Conservation (phyloP, 2,329 filamentous ascomycete genomes). For the Sarocladiaceae sp. region DNA sequence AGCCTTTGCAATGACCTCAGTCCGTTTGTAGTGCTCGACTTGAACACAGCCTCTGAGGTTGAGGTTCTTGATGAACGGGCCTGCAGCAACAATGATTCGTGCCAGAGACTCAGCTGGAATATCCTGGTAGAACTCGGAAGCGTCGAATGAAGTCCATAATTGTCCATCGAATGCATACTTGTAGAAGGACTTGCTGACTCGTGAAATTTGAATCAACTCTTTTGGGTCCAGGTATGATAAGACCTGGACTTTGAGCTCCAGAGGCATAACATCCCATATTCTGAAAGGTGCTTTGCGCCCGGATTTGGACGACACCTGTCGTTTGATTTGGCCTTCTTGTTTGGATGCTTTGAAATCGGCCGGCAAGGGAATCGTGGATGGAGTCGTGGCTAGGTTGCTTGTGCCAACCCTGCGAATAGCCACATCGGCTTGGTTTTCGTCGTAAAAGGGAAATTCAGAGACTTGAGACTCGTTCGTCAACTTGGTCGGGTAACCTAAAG, state of each 20-base stretch:
- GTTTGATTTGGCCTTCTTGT: conserved; percentile 18
- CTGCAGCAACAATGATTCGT: conserved; percentile 77
- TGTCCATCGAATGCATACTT: conserved; percentile 89
- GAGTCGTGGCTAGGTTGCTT: conserved; percentile 31
- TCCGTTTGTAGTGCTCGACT: conserved; percentile 72
- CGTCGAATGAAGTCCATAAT: conserved; percentile 80
- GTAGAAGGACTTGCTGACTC: conserved; percentile 73
- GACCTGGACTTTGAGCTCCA: conserved; percentile 74
- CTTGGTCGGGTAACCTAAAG: conserved; percentile 27
- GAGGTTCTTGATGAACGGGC: conserved; percentile 83
- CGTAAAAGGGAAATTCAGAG: conserved; percentile 32
- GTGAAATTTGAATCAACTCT: conserved; percentile 72
- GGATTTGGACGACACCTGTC: conserved; percentile 15
- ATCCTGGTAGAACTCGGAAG: conserved; percentile 77
- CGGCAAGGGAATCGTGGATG: conserved; percentile 55
- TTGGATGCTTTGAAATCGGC: conserved; percentile 48
- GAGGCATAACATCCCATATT: conserved; percentile 76
- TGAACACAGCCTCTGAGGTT: conserved; percentile 91
- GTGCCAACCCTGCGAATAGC: conserved; percentile 50
- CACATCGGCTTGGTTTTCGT: conserved; percentile 40
- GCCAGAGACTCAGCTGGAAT: conserved; percentile 80
- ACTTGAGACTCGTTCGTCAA: conserved; percentile 33
- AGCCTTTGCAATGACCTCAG: conserved; percentile 70
- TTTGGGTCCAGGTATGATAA: conserved; percentile 71
- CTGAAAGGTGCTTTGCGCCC: conserved; percentile 40